Evolutionary conservation across 2,329 filamentous ascomycete genomes (phyloP).

Genomic region (Tolypocladium cylindrosporum): DNA sequence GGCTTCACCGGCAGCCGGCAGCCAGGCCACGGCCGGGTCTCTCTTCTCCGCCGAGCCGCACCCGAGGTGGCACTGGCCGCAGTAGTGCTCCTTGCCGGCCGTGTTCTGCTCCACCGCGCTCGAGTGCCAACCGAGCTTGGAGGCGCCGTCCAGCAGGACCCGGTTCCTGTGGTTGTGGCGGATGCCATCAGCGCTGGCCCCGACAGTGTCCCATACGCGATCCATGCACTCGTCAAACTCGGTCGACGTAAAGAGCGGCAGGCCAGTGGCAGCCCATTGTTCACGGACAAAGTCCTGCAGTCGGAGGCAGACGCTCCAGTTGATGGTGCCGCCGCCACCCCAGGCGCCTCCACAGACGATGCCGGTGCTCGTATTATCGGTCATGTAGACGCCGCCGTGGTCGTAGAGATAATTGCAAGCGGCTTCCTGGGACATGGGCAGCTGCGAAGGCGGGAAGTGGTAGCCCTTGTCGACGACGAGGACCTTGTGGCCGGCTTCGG

Average conservation of each 20-base stretch:
- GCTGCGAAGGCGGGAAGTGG: slow-evolving; percentile 59
- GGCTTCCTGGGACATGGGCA: slow-evolving; percentile 61
- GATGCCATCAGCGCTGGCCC: slow-evolving; percentile 55
- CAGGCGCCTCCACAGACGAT: slow-evolving; percentile 63
- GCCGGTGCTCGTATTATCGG: slow-evolving; percentile 47
- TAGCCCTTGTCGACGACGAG: slow-evolving; percentile 77
- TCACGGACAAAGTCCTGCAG: slow-evolving; percentile 67
- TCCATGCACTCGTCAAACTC: slow-evolving; percentile 75
- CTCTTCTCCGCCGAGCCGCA: slow-evolving; percentile 64
- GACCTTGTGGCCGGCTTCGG: slow-evolving; percentile 65
- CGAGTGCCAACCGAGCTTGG: slow-evolving; percentile 62
- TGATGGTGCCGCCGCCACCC: slow-evolving; percentile 81
- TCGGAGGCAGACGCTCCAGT: slow-evolving; percentile 62
- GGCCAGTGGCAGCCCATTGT: slow-evolving; percentile 65
- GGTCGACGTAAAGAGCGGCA: slow-evolving; percentile 63
- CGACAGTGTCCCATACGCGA: slow-evolving; percentile 69
- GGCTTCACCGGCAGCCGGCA: slow-evolving; percentile 68
- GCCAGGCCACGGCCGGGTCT: slow-evolving; percentile 65
- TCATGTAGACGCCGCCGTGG: slow-evolving; percentile 46
- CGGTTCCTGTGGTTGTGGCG: slow-evolving; percentile 65
- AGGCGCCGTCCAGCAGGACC: slow-evolving; percentile 63
- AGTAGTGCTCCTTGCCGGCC: slow-evolving; percentile 62
- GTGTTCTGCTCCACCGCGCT: slow-evolving; percentile 71
- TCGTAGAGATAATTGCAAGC: slow-evolving; percentile 59
- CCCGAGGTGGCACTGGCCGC: slow-evolving; percentile 53